Evolutionary conservation across 2,329 filamentous ascomycete species (phyloP).

Genomic region (Emericellopsis atlantica): DNA sequence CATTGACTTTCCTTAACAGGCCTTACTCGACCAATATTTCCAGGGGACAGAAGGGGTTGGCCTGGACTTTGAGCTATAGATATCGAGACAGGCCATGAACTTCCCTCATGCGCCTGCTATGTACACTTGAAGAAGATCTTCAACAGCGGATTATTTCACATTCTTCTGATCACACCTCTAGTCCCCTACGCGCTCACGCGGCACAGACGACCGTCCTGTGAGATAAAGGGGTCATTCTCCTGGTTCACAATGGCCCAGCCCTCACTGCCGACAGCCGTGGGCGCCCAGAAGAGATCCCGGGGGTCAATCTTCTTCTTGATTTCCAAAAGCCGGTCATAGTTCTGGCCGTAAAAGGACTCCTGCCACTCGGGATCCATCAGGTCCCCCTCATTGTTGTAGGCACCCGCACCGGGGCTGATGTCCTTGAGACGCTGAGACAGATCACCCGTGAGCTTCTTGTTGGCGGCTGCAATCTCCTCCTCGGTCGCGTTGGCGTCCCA

Average conservation of each 20-base stretch:
- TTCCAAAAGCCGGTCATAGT: conserved; percentile 11
- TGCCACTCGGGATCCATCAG: conserved; percentile 16
- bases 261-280: conserved; percentile 15
- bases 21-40: conserved; percentile 5
- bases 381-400: conserved; percentile 18
- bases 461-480: conserved; percentile 7
- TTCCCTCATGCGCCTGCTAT: too few species aligned
- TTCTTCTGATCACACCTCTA: too few species aligned
- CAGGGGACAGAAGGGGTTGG: not conserved
- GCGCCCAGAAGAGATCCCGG: conserved; percentile 14
- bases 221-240: not conserved
- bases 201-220: too few species aligned
- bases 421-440: conserved; percentile 16
- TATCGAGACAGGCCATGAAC: not conserved
- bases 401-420: conserved; percentile 11
- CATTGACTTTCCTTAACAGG: not conserved
- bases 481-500: conserved; percentile 8
- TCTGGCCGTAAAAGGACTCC: conserved; percentile 14
- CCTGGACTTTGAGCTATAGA: not conserved
- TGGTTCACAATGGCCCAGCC: conserved; percentile 6
- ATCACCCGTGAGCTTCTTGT: conserved; percentile 15
- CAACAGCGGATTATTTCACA: too few species aligned
- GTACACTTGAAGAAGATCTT: too few species aligned
- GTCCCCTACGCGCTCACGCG: too few species aligned
- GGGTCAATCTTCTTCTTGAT: conserved; percentile 19